phyloP scores from a whole-genome alignment of 352 stramenopile genomes.

The Phytophthora fragariaefolia region DNA sequence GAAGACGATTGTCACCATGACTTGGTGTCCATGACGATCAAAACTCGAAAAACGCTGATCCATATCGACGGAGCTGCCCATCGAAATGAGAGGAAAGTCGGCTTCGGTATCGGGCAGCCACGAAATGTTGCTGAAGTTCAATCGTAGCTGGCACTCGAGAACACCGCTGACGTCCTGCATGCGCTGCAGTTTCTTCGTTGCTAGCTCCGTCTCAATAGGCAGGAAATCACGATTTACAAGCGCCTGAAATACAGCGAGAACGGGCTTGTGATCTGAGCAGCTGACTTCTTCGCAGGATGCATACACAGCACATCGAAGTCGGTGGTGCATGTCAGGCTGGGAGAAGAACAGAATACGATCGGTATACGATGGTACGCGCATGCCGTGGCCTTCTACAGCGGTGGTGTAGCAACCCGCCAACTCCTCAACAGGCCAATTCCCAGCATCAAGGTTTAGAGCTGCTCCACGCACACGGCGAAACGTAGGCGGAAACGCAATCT shows the following conservation, averaged over 20 bases:
- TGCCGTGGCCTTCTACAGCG: constrained; percentile 53
- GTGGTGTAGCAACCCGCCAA: constrained; percentile 64
- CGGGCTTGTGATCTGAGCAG: constrained; percentile 88
- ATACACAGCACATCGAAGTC: constrained; percentile 74
- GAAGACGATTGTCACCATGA: constrained; percentile 75
- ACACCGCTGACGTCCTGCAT: constrained; percentile 72
- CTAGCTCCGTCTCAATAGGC: constrained; percentile 53
- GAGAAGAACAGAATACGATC: constrained; percentile 90
- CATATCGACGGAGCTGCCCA: constrained; percentile 24
- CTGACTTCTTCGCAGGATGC: constrained; percentile 74
- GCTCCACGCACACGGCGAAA: constrained; percentile 69
- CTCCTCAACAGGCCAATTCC: constrained; percentile 31
- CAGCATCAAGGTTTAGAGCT: constrained; percentile 35
- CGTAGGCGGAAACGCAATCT: constrained; percentile 81
- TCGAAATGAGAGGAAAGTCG: constrained; percentile 20
- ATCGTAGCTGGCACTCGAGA: constrained; percentile 59
- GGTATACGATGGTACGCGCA: constrained; percentile 89
- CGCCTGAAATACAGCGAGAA: constrained; percentile 75
- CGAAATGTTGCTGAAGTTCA: constrained; percentile 57
- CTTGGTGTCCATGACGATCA: constrained; percentile 47
- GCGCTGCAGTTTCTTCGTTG: constrained; percentile 57
- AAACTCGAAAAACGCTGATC: constrained; percentile 41
- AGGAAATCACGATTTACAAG: constrained; percentile 64
- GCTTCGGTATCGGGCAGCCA: constrained; percentile 49
- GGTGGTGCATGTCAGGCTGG: constrained; percentile 66